A percentile compares a stretch with the other conserved stretches of the same genome.
phyloP scores from a whole-genome alignment of 2,329 filamentous ascomycete genomes.

The Clonostachys rosea region DNA sequence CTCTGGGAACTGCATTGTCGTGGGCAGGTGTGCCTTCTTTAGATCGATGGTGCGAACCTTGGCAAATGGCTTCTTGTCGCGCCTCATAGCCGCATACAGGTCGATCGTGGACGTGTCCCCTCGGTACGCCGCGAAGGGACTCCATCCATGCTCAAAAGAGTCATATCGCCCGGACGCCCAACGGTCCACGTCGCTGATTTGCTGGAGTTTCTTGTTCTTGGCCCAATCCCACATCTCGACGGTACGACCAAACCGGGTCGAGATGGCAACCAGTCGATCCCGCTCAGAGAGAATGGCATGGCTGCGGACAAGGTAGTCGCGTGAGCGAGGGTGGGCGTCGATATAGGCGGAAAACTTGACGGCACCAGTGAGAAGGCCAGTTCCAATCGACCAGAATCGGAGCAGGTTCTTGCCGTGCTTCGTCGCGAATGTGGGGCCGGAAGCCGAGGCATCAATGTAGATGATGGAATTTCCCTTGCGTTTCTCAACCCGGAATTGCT shows the following conservation, averaged over 20 bases:
- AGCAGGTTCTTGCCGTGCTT: slow-evolving; percentile 63
- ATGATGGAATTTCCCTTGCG: slow-evolving; percentile 16
- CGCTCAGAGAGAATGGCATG: slow-evolving; percentile 33
- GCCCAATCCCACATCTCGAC: slow-evolving; percentile 34
- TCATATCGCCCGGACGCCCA: slow-evolving; percentile 29
- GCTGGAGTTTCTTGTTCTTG: slow-evolving; percentile 29
- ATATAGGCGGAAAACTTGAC: slow-evolving; percentile 33
- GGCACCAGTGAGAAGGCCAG: slow-evolving; percentile 64
- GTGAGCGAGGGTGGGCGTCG: slow-evolving; percentile 26
- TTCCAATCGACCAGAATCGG: slow-evolving; percentile 83
- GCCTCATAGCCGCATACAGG: slow-evolving; percentile 19
- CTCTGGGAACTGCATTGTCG: slow-evolving; percentile 30
- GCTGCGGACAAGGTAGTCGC: slow-evolving; percentile 36
- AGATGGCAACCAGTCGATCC: slow-evolving; percentile 27
- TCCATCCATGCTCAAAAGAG: slow-evolving; percentile 22
- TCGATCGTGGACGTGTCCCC: slow-evolving; percentile 22
- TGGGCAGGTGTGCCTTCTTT: slow-evolving; percentile 23
- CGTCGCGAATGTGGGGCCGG: slow-evolving; percentile 24
- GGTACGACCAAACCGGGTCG: slow-evolving; percentile 29
- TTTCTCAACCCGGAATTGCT: slow-evolving; percentile 17
- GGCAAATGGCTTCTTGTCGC: slow-evolving; percentile 28
- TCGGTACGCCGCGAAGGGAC: slow-evolving; percentile 26
- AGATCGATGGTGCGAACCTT: slow-evolving; percentile 27
- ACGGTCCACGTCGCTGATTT: slow-evolving; percentile 26
- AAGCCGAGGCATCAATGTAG: slow-evolving; percentile 27